Conservation (phyloP, 2,329 filamentous ascomycete species). For the Cladosporium sp. region DNA sequence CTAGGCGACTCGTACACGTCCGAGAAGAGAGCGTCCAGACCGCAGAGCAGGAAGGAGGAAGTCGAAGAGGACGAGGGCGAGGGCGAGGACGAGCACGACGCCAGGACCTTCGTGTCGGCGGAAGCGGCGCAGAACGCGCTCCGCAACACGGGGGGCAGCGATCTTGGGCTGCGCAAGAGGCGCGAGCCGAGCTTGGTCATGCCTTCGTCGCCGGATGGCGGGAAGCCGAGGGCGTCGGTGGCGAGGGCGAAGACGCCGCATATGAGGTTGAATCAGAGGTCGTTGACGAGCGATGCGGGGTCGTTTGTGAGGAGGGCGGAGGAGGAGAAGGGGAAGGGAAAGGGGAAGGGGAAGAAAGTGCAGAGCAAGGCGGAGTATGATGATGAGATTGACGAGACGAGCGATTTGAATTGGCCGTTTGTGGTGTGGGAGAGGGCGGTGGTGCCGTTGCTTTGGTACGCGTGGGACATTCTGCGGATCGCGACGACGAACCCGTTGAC, state of each 20-base stretch:
- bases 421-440: conserved; percentile 29
- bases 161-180: conserved; percentile 9
- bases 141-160: conserved; percentile 14
- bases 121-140: conserved; percentile 8
- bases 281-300: conserved; percentile 27
- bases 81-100: too few species aligned
- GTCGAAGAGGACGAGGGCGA: neutral
- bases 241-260: conserved; percentile 20
- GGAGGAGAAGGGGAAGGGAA: conserved; percentile 16
- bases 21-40: neutral
- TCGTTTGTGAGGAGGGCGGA: conserved; percentile 13
- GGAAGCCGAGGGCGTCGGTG: conserved; percentile 16
- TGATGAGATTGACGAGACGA: conserved; percentile 21
- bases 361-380: conserved; percentile 15
- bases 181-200: conserved; percentile 36
- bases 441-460: conserved; percentile 41
- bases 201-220: conserved; percentile 32
- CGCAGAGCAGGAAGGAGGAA: neutral
- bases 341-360: conserved; percentile 1
- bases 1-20: conserved; percentile 20
- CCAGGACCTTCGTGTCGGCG: neutral
- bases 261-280: conserved; percentile 25
- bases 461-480: conserved; percentile 50
- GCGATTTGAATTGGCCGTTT: conserved; percentile 16
- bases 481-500: conserved; percentile 58